These are phyloP conservation scores for Ceratocystiopsis sp. DNA, from an alignment of 2,329 filamentous ascomycete genomes.

Conservation along the genomic window DNA sequence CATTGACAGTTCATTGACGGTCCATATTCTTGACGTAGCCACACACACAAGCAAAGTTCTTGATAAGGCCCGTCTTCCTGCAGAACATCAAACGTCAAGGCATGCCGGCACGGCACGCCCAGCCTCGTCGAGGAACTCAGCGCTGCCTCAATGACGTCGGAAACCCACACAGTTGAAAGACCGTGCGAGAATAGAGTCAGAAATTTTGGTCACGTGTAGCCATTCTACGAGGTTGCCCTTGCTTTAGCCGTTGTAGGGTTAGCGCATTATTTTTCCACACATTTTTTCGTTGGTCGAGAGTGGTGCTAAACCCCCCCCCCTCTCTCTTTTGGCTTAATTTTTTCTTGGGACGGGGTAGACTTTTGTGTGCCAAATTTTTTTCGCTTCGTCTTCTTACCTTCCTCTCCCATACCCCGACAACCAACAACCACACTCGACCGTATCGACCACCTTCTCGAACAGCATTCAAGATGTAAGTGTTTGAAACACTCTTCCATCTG, in stretches of 20 bases:
- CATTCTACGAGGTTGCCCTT: constrained; percentile 9
- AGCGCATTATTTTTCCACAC: constrained; percentile 6
- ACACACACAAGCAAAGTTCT: no score
- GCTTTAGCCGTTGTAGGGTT: constrained; percentile 4
- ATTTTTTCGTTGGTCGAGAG: constrained; percentile 5
- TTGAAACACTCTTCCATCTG: background rate
- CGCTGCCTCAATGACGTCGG: no score
- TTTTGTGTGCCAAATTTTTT: constrained; percentile 2
- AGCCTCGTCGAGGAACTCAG: no score
- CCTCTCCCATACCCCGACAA: constrained; percentile 1
- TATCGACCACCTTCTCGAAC: constrained; percentile 1
- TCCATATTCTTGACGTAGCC: no score
- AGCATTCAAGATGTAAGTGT: constrained; percentile 8
- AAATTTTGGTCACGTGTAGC: no score
- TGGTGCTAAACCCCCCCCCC: constrained; percentile 5
- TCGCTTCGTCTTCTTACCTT: constrained; percentile 1
- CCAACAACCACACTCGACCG: constrained; percentile 2
- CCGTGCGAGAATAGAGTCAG: no score
- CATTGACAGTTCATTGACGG: no score
- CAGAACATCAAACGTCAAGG: no score
- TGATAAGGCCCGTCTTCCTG: no score
- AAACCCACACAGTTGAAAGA: no score
- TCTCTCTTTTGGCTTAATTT: constrained; percentile 1
- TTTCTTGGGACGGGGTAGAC: background rate
- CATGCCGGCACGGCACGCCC: no score